Evolutionary conservation across 192 early-diverging fungal species (phyloP).

Genomic region (Umbelopsis vinacea): DNA sequence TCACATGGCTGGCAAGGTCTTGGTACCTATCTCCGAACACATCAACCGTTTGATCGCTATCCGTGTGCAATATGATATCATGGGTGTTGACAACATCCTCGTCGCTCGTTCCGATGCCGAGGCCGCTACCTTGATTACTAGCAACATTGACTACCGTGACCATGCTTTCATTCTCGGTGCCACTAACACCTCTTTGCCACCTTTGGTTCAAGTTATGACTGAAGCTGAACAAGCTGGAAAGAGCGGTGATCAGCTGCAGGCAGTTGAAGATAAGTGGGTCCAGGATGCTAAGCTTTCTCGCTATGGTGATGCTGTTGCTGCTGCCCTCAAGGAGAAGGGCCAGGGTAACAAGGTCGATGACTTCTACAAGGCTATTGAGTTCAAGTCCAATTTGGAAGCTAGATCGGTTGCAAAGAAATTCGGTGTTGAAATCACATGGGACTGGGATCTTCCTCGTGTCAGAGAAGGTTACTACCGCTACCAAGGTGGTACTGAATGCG

Average conservation of each 20-base stretch:
- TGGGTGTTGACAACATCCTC: conserved; percentile 94
- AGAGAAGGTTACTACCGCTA: conserved; percentile 98
- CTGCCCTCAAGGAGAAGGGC: conserved; percentile 70
- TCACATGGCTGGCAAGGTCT: conserved; percentile 98
- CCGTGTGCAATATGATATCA: conserved; percentile 97
- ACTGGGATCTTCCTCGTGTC: conserved; percentile 88
- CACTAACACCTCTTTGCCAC: conserved; percentile 76
- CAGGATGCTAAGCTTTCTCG: conserved; percentile 78
- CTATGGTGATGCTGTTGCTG: conserved; percentile 80
- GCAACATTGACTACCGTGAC: conserved; percentile 95
- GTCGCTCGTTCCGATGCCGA: conserved; percentile 97
- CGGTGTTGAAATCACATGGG: conserved; percentile 77
- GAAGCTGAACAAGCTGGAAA: conserved; percentile 79
- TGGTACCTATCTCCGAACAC: conserved; percentile 98
- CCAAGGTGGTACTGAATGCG: conserved; percentile 91
- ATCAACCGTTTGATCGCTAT: conserved; percentile 95
- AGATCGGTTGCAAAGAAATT: conserved; percentile 76
- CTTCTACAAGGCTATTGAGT: conserved; percentile 44
- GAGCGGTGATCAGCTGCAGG: conserved; percentile 73
- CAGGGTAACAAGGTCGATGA: conserved; percentile 52
- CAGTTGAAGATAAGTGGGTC: conserved; percentile 87
- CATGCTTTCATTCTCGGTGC: conserved; percentile 95
- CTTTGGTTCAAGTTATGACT: conserved; percentile 78
- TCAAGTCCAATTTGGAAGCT: conserved; percentile 83
- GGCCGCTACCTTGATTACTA: conserved; percentile 94